Evolutionary conservation across 306 rosid species (phyloP), one percentile per base, ranked within the genome.

Genomic region (Inga oerstediana): DNA sequence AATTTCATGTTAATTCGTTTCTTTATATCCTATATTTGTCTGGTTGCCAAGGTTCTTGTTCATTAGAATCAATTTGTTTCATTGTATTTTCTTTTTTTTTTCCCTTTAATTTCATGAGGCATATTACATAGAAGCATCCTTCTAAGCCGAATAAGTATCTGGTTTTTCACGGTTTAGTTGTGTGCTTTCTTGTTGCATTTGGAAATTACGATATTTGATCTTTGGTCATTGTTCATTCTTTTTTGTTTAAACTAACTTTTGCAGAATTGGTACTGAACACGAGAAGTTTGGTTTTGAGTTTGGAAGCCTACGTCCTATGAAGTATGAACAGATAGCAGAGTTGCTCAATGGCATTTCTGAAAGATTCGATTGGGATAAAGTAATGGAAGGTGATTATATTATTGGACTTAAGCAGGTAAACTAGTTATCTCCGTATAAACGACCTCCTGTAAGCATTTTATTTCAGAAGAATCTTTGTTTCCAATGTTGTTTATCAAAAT

Each of bases 261-360:
- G 56, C 56, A 97, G 99, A 91, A 94, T 97, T 82, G 99, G 99
- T 70, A 94, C 99, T 80, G 99, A 97, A 82, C 99, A 97, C 35
- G 99, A 97, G 92, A 97, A 97, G 93, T 97, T 97, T 80, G 98
- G 99, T 75, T 94, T 97, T 84, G 95, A 97, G 83, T 77, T 89
- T 77, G 93, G 88, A 91, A 85, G 90, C 45, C 86, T 91, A 87
- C 90, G 87, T 56, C 98, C 98, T 72, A 89, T 94, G 90, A 91
- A 83, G 78, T 97, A 92, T 79, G 98, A 91, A 49, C 98, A 94
- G 89, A 97, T 97, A 86, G 88, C 94, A 68, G 93, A 92, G 76
- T 74, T 97, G 91, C 92, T 94, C 58, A 86, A 91, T 80, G 91
- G 95, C 75, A 92, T 97, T 79, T 82, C 95, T 4, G 99, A 97